Base-by-base conservation (phyloP, 805 yeast species). In the Hanseniaspora singularis region DNA sequence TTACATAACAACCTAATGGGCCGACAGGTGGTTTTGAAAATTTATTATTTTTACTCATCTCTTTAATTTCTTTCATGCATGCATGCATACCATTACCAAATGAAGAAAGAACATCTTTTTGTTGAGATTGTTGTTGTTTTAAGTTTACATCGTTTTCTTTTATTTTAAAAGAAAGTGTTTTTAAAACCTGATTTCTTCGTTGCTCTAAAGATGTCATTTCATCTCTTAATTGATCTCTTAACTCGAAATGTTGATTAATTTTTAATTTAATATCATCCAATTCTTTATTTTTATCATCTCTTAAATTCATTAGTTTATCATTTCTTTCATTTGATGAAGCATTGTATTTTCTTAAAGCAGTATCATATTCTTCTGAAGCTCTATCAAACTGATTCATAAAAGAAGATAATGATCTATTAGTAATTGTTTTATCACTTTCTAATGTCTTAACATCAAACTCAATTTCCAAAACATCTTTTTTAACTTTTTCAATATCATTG, bases 1-100 rank as follows among this genome's bases (percentile, higher is more conserved):
- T 66, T 2, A 86, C 66, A 50, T 64, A 64, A 3, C 68, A 53
- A 1, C 95, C 96, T 2, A 89, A 52, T 0, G 98, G 98, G 0
- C 97, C 97, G 15, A 80, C 60, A 0, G 95, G 94, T 30, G 56
- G 56, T 2, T 60, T 54, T 15, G 68, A 69, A 68, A 73, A 78
- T 14, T 61, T 54, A 0, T 53, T 39, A 12, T 64, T 64, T 2
- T 58, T 53, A 4, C 16, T 53, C 36, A 30, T 10, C 31, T 48
- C 41, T 23, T 62, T 52, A 6, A 79, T 71, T 4, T 65, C 72
- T 3, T 56, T 52, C 20, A 78, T 53, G 6, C 79, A 56, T 2
- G 49, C 40, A 8, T 61, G 61, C 57, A 77, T 70, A 5, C 64
- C 62, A 1, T 51, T 51, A 7, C 79, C 81, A 67, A 76, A 80